Conservation (phyloP, 768 basidiomycete species). For the Boletales sp. region DNA sequence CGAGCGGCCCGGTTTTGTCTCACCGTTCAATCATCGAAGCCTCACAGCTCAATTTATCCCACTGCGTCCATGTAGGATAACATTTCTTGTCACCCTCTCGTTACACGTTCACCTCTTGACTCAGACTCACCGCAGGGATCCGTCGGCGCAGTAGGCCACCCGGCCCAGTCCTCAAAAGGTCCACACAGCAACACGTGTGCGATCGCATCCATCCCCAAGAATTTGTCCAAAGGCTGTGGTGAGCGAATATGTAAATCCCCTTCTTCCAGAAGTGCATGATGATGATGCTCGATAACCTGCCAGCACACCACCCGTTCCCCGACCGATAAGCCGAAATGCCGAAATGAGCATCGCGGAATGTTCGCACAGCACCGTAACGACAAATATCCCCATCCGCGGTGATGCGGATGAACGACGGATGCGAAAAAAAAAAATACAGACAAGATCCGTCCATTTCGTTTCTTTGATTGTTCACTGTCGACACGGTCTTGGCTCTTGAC, state of each 20-base stretch:
- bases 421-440: conserved; percentile 1
- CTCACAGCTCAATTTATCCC: conserved; percentile 5
- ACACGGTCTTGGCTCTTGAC: not conserved
- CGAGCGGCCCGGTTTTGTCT: conserved; percentile 1
- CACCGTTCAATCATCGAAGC: not conserved
- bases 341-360: conserved; percentile 23
- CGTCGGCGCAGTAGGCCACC: not conserved
- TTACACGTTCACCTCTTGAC: no score
- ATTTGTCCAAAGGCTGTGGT: conserved; percentile 1
- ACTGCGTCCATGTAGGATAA: not conserved
- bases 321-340: conserved; percentile 2
- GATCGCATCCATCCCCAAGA: conserved; percentile 1
- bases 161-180: not conserved
- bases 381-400: conserved; percentile 10
- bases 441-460: not conserved
- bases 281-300: conserved; percentile 3
- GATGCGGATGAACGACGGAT: conserved; percentile 6
- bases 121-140: no score
- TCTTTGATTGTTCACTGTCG: not conserved
- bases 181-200: conserved; percentile 12
- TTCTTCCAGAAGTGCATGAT: not conserved
- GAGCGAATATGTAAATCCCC: conserved; percentile 6
- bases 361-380: conserved; percentile 4
- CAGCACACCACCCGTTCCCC: not conserved
- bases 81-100: no score